Percentiles rank a stretch among this genome's conserved stretches.
phyloP scores from a whole-genome alignment of 495 filamentous ascomycete genomes.

The Penicillium waksmanii region DNA sequence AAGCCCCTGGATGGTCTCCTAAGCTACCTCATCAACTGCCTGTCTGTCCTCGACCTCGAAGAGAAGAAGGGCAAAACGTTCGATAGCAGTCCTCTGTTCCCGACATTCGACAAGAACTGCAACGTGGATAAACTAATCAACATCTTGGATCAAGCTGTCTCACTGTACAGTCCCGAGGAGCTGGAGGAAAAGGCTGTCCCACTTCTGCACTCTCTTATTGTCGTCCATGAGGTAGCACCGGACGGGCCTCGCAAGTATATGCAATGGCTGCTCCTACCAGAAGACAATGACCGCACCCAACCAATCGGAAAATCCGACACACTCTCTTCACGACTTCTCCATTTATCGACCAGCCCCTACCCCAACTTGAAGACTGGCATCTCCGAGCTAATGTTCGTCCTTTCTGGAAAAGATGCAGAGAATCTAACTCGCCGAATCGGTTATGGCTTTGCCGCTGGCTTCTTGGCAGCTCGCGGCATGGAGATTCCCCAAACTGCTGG shows the following conservation, averaged over 20 bases:
- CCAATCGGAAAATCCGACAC: slow-evolving; percentile 77
- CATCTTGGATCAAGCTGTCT: slow-evolving; percentile 70
- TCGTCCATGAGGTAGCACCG: slow-evolving; percentile 74
- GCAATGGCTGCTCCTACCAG: slow-evolving; percentile 71
- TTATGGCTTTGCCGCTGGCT: slow-evolving; percentile 91
- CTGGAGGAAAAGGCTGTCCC: slow-evolving; percentile 72
- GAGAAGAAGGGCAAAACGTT: slow-evolving; percentile 47
- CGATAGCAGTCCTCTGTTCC: slow-evolving; percentile 62
- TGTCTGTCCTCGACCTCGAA: slow-evolving; percentile 75
- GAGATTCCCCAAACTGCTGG: slow-evolving; percentile 68
- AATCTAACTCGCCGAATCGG: slow-evolving; percentile 81
- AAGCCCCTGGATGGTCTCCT: slow-evolving; percentile 64
- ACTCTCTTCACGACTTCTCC: slow-evolving; percentile 76
- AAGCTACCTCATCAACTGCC: slow-evolving; percentile 72
- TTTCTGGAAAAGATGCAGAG: slow-evolving; percentile 74
- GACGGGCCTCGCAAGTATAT: slow-evolving; percentile 63
- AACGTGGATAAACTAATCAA: slow-evolving; percentile 72
- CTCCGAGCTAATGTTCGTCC: slow-evolving; percentile 79
- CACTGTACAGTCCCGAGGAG: slow-evolving; percentile 61
- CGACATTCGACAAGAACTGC: slow-evolving; percentile 59
- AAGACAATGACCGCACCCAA: slow-evolving; percentile 73
- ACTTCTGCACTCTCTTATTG: slow-evolving; percentile 70
- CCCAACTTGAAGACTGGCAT: slow-evolving; percentile 75
- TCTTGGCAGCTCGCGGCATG: slow-evolving; percentile 80
- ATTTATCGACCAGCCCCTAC: slow-evolving; percentile 75